Percentiles rank a stretch among this genome's conserved stretches.
These are phyloP conservation scores for Cynara cardunculus DNA, from an alignment of 129 eudicot genomes.

Conservation along the genomic window DNA sequence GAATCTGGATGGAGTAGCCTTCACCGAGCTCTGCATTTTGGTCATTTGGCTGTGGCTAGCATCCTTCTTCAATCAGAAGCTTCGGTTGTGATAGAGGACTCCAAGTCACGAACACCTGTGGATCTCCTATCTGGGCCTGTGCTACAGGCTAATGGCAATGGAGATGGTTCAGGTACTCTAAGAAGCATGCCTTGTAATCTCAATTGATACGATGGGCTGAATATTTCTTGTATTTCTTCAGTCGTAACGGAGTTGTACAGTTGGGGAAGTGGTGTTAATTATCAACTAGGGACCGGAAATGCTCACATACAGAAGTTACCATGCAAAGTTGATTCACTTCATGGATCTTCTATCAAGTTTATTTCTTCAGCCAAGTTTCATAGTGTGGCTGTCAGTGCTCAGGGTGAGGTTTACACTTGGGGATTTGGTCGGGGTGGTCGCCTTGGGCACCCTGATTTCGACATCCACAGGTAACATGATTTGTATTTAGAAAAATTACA, in stretches of 20 bases:
- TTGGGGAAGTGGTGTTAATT: slow-evolving; percentile 99
- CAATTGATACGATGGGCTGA: slow-evolving; percentile 4
- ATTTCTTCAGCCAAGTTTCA: slow-evolving; percentile 93
- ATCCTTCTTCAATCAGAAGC: slow-evolving; percentile 82
- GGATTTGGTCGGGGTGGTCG: slow-evolving; percentile 99
- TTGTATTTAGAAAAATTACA: not conserved
- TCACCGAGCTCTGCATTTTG: slow-evolving; percentile 94
- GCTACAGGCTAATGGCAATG: slow-evolving; percentile 54
- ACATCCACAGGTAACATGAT: slow-evolving; percentile 77
- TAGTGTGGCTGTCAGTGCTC: slow-evolving; percentile 79
- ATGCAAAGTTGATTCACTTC: slow-evolving; percentile 89
- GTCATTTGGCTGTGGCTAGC: slow-evolving; percentile 93
- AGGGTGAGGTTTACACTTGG: slow-evolving; percentile 95
- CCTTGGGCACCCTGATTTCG: slow-evolving; percentile 98
- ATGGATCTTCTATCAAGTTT: slow-evolving; percentile 65
- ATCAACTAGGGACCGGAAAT: slow-evolving; percentile 98
- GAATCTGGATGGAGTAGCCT: slow-evolving; percentile 99
- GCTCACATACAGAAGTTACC: slow-evolving; percentile 97
- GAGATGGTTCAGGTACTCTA: slow-evolving; percentile 54
- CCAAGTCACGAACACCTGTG: slow-evolving; percentile 73
- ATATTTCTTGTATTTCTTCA: slow-evolving; percentile 24
- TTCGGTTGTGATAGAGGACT: slow-evolving; percentile 73
- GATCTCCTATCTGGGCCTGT: slow-evolving; percentile 96
- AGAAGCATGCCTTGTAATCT: slow-evolving; percentile 3
- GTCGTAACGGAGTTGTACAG: slow-evolving; percentile 91